These are phyloP conservation scores for Eimeria maxima DNA, from an alignment of 169 alveolate genomes.

Conservation along the genomic window DNA sequence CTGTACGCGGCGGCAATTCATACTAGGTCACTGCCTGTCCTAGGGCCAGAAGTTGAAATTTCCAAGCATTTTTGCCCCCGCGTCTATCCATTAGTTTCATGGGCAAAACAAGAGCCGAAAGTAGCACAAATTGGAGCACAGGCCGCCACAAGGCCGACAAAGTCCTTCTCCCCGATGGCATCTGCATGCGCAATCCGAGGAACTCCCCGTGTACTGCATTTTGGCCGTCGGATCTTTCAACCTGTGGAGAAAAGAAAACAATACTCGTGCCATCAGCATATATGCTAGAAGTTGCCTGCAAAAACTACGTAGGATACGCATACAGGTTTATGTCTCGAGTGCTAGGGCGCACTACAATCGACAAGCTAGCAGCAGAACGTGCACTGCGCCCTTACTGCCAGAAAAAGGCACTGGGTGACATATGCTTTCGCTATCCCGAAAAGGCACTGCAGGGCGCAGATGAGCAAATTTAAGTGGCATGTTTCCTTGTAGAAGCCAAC, in stretches of 20 bases:
- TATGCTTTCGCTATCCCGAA: slow-evolving; percentile 29
- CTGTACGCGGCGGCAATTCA: not conserved
- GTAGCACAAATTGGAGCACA: slow-evolving; percentile 33
- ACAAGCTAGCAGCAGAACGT: not conserved
- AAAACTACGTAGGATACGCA: not conserved
- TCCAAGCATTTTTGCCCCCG: slow-evolving; percentile 60
- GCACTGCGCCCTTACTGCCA: slow-evolving; percentile 22
- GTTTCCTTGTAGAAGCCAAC: slow-evolving; percentile 63
- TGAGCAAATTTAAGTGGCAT: not conserved
- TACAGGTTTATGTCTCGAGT: not conserved
- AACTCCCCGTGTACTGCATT: not conserved
- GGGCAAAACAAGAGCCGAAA: slow-evolving; percentile 40
- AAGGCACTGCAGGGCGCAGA: slow-evolving; percentile 58
- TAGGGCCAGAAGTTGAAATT: slow-evolving; percentile 45
- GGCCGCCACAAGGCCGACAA: slow-evolving; percentile 10
- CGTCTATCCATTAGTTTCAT: slow-evolving; percentile 55
- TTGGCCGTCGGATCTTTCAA: not conserved
- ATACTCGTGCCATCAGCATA: not conserved
- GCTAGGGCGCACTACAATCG: not conserved
- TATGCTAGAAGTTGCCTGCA: not conserved
- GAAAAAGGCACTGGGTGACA: not conserved
- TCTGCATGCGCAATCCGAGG: slow-evolving; percentile 12
- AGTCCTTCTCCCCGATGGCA: not conserved
- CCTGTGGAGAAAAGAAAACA: not conserved
- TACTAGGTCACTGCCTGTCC: slow-evolving; percentile 73